phyloP scores from a whole-genome alignment of 495 filamentous ascomycete species.

The Podospora anserina region DNA sequence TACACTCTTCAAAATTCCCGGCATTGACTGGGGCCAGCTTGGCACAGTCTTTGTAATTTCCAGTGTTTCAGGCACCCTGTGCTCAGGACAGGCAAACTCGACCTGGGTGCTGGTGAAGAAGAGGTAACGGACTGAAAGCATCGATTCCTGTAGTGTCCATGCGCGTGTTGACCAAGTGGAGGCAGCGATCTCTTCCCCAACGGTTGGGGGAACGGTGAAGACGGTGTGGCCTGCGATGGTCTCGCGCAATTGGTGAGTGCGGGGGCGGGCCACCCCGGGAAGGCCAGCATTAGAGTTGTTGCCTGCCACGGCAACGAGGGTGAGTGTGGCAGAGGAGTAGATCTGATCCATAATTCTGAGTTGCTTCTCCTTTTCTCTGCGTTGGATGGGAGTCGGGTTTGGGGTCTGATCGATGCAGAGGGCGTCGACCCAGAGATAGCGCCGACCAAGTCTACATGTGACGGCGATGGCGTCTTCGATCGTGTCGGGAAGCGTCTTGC shows the following conservation, averaged over 20 bases:
- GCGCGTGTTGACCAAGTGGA: not conserved
- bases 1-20: not conserved
- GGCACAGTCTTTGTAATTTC: not conserved
- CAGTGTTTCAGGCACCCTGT: not conserved
- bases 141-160: not conserved
- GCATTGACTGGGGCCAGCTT: not conserved
- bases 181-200: not conserved
- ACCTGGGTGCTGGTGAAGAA: not conserved
- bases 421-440: slow-evolving; percentile 29
- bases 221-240: slow-evolving; percentile 9
- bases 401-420: slow-evolving; percentile 26
- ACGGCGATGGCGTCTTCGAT: slow-evolving; percentile 27
- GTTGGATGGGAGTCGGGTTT: slow-evolving; percentile 12
- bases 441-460: slow-evolving; percentile 13
- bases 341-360: not conserved
- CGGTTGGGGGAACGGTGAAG: not conserved
- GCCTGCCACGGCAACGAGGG: not conserved
- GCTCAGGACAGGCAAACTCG: not conserved
- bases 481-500: slow-evolving; percentile 21
- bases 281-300: slow-evolving; percentile 20
- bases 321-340: not conserved
- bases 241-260: slow-evolving; percentile 13
- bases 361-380: slow-evolving; percentile 10
- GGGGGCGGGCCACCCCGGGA: slow-evolving; percentile 10
- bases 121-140: not conserved